Base-by-base conservation (phyloP, 257 asterid species). In the Solanum microdontum region DNA sequence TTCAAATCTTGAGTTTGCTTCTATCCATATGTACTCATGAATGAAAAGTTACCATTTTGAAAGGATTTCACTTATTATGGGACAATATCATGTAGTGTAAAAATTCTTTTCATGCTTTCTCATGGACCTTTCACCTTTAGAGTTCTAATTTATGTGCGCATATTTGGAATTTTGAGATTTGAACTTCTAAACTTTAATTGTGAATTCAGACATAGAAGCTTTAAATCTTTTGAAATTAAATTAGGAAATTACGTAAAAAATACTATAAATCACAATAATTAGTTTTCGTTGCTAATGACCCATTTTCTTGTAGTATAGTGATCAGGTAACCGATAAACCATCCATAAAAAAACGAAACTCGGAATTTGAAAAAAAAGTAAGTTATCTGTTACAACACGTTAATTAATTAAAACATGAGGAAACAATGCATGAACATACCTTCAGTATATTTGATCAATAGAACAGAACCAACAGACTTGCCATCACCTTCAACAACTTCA, bases 401-500 rank as follows among this genome's bases (percentile, higher is more conserved):
- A 80, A 26, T 51, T 51, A 51, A 51, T 15, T 13, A 60, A 60
- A 60, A 60, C 8, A 76, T 30, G 26, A 15, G 3, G 48, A 37
- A 11, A 37, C 19, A 76, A 75, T 75, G 21, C 3, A 37, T 75
- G 83, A 75, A 75, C 21, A 70, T 91, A 95, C 98, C 98, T 75
- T 91, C 93, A 21, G 90, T 87, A 87, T 89, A 95, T 37, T 86
- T 93, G 37, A 96, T 83, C 85, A 95, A 72, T 43, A 96, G 98
- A 85, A 96, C 87, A 2, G 97, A 91, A 87, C 94, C 97, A 15
- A 84, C 93, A 2, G 98, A 91, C 68, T 91, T 90, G 6, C 98
- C 98, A 51, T 96, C 98, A 8, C 99, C 99, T 91, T 94, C 96
- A n/a, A 94, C 76, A n/a, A 94, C 90, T 60, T 96, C 87, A 58